Evolutionary conservation across 495 filamentous ascomycete species (phyloP).

Genomic region (Usnea hakonensis): DNA sequence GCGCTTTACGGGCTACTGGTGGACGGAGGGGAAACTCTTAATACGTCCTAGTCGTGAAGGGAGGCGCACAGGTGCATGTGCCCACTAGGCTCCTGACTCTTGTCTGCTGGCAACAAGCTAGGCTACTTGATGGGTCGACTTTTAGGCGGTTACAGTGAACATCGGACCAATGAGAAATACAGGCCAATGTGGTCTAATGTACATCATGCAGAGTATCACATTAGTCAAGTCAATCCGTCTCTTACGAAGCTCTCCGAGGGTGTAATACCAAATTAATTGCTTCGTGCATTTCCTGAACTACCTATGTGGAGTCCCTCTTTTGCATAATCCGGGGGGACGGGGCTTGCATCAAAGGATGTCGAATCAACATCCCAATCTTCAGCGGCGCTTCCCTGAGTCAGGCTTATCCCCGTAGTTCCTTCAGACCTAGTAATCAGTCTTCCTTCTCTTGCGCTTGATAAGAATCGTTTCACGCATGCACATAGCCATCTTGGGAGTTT

Average conservation of each 20-base stretch:
- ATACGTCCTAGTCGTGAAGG: background rate
- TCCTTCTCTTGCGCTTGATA: background rate
- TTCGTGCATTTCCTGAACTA: background rate
- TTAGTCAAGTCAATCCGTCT: background rate
- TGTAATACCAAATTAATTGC: background rate
- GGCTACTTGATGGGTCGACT: background rate
- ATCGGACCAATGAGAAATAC: constrained; percentile 19
- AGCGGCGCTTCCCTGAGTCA: background rate
- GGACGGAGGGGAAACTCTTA: background rate
- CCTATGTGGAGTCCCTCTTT: background rate
- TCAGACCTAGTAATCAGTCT: background rate
- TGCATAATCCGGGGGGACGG: background rate
- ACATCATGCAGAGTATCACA: constrained; percentile 17
- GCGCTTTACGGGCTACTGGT: background rate
- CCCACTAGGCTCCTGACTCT: no score
- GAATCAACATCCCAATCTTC: background rate
- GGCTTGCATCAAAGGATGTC: background rate
- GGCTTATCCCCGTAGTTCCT: background rate
- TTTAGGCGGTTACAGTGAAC: constrained; percentile 23
- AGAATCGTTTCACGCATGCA: background rate
- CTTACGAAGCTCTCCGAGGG: background rate
- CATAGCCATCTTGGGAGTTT: background rate
- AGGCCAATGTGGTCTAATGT: background rate
- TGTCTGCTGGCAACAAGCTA: background rate
- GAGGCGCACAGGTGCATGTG: background rate